Evolutionary conservation across 306 rosid genomes (phyloP).

Genomic region (Citrullus colocynthis): DNA sequence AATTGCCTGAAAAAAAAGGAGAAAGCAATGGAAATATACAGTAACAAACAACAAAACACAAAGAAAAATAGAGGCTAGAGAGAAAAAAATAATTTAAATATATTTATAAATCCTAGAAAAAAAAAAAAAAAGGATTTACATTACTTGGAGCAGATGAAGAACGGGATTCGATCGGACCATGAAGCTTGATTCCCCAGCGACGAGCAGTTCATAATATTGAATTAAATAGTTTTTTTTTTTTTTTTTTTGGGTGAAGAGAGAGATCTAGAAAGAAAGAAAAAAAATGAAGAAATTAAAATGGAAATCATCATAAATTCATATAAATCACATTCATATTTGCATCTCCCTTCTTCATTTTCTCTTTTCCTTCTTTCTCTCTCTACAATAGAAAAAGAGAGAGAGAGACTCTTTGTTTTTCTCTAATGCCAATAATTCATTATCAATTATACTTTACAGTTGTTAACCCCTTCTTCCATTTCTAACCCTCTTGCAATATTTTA

Average conservation of each 20-base stretch:
- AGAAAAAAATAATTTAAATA: neutral
- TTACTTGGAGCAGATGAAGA: neutral
- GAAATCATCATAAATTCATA: neutral
- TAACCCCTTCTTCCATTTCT: neutral
- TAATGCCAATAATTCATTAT: neutral
- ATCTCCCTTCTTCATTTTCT: neutral
- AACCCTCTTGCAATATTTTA: no score
- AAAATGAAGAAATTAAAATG: neutral
- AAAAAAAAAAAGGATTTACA: no score
- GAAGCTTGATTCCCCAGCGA: constrained; percentile 2
- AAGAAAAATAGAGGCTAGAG: neutral
- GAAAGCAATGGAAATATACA: neutral
- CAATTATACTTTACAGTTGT: neutral
- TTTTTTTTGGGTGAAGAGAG: neutral
- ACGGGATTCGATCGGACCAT: neutral
- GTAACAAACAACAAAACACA: neutral
- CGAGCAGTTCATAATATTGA: neutral
- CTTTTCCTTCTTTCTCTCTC: neutral
- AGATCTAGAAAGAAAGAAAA: neutral
- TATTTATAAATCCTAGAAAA: neutral
- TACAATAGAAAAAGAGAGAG: neutral
- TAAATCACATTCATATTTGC: neutral
- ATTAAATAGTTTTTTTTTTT: no score
- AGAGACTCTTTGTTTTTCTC: neutral
- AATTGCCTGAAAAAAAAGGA: neutral